A percentile compares a stretch with the other conserved stretches of the same genome.
phyloP scores from a whole-genome alignment of 192 early-diverging fungal species.

The Cetraspora pellucida region DNA sequence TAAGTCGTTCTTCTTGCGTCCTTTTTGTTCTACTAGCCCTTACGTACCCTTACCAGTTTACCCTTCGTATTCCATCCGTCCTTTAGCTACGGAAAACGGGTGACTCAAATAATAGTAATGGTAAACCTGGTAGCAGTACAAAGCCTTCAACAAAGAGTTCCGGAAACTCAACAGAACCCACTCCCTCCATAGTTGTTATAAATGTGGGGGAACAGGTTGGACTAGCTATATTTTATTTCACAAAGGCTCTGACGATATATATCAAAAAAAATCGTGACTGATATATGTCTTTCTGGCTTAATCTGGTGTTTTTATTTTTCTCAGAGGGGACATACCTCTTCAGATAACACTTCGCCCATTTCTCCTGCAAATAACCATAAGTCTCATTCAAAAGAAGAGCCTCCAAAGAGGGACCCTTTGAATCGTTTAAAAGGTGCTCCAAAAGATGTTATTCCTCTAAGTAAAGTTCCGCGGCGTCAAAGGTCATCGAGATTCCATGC shows the following conservation, averaged over 20 bases:
- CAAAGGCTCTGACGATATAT: background rate
- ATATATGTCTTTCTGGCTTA: background rate
- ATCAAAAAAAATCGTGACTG: background rate
- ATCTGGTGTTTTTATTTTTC: background rate
- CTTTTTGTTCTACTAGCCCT: no score
- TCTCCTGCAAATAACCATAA: slow-evolving; percentile 32
- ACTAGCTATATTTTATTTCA: background rate
- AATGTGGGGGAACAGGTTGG: slow-evolving; percentile 31
- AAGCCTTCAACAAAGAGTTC: slow-evolving; percentile 29
- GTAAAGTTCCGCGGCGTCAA: slow-evolving; percentile 81
- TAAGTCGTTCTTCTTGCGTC: no score
- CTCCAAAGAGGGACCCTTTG: slow-evolving; percentile 50
- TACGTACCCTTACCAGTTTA: no score
- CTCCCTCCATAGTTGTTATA: slow-evolving; percentile 30
- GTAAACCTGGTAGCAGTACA: slow-evolving; percentile 22
- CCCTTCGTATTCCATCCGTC: background rate
- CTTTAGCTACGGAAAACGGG: slow-evolving; percentile 26
- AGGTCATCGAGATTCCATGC: slow-evolving; percentile 87
- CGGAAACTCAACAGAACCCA: background rate
- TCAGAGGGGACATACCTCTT: background rate
- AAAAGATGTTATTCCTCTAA: slow-evolving; percentile 74
- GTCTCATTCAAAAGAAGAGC: slow-evolving; percentile 39
- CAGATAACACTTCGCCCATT: slow-evolving; percentile 7
- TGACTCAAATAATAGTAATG: slow-evolving; percentile 29
- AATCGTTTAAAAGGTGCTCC: slow-evolving; percentile 55